Evolutionary conservation across 192 early-diverging fungal species (phyloP), one percentile per base, ranked within the genome.

Genomic region (Radiomyces spectabilis): DNA sequence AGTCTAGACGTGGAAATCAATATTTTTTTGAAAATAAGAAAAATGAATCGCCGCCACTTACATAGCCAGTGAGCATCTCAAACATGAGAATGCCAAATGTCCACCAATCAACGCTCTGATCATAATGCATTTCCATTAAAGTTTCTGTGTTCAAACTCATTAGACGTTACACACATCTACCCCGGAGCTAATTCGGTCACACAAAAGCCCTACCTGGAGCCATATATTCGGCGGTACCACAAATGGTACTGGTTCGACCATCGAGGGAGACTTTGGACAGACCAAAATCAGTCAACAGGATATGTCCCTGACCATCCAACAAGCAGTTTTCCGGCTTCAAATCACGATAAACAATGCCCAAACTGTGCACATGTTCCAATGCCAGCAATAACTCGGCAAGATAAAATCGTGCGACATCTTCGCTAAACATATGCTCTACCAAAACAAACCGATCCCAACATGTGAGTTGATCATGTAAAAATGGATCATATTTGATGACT

Each of bases 281-380:
- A 1, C 94, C 94, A 77, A 95, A 97, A 64, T 97, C 94, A 1
- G 92, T 94, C 46, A 97, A 69, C n/a, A 91, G 61, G 26, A 94
- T 63, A 61, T 95, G 89, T 3, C 92, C 92, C 2, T 85, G 77
- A 3, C 57, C 65, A 59, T 85, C 82, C 18, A 95, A 62, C 43
- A 90, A 71, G 34, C 78, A 80, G 60, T 85, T 85, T 51, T 85
- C 86, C 0, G 85, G 86, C 74, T 90, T 90, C 38, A 82, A 69
- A 48, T 88, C 91, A 16, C 91, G 72, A 59, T 96, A 95, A 46
- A 98, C 87, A 55, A 98, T 95, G 3, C 93, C 90, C 16, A 91
- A 67, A 1, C 63, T 66, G 65, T 98, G 95, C 41, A 98, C 69
- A 55, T 96, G 86, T 57, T 91, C 84, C 22, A 98, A 61, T 1